phyloP scores from a whole-genome alignment of 768 basidiomycete genomes.

The Leccinum incarnatum region DNA sequence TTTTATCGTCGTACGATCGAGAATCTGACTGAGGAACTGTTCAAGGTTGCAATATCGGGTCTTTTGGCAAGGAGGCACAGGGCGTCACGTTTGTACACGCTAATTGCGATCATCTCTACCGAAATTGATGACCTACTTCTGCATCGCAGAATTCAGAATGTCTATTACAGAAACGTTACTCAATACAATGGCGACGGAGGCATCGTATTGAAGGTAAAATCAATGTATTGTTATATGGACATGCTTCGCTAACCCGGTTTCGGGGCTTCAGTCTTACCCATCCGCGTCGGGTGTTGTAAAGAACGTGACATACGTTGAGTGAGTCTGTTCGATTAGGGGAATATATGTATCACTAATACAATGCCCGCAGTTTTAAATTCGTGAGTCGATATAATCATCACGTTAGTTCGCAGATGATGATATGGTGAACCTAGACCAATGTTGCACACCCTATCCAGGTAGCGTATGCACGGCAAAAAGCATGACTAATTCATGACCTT shows the following conservation, averaged over 20 bases:
- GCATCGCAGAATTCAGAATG: conserved; percentile 4
- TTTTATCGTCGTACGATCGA: background rate
- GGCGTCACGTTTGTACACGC: conserved; percentile 3
- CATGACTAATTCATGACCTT: background rate
- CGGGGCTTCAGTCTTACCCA: conserved; percentile 9
- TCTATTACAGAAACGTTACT: conserved; percentile 11
- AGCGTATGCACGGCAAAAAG: background rate
- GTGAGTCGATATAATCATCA: background rate
- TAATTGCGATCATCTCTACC: background rate
- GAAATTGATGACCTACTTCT: background rate
- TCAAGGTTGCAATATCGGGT: conserved; percentile 16
- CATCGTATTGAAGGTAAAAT: conserved; percentile 10
- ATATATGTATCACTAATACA: background rate
- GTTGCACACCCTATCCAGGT: conserved; percentile 12
- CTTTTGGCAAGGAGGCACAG: conserved; percentile 1
- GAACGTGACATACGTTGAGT: conserved; percentile 13
- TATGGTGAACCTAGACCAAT: background rate
- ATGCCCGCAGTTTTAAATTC: conserved; percentile 6
- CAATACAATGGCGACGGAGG: background rate
- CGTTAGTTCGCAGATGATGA: background rate
- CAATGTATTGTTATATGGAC: background rate
- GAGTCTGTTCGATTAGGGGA: background rate
- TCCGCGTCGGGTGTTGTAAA: conserved; percentile 7
- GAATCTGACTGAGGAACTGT: background rate
- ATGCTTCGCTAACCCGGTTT: background rate